Evolutionary conservation across 2,329 filamentous ascomycete genomes (phyloP).

Genomic region (Thermoascus crustaceus): DNA sequence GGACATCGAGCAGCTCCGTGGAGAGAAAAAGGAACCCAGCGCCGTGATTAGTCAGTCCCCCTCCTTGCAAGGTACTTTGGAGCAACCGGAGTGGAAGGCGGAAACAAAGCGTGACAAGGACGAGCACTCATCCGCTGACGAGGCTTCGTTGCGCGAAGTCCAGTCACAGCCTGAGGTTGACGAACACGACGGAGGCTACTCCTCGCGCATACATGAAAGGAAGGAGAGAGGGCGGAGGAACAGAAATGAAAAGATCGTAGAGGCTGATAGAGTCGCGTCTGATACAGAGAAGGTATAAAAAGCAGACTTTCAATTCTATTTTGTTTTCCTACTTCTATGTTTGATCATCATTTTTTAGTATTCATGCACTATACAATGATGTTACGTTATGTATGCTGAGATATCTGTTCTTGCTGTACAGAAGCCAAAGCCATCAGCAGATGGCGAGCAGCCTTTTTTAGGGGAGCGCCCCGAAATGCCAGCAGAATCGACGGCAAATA

Average conservation of each 20-base stretch:
- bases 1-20: constrained; percentile 18
- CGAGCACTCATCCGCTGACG: constrained; percentile 18
- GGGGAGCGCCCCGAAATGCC: constrained; percentile 54
- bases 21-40: no score
- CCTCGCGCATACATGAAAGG: constrained; percentile 25
- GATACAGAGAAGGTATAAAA: constrained; percentile 37
- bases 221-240: constrained; percentile 29
- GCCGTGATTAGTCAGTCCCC: no score
- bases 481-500: constrained; percentile 11
- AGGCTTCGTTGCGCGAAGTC: constrained; percentile 21
- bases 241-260: constrained; percentile 30
- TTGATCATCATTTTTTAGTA: constrained; percentile 9
- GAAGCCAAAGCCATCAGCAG: constrained; percentile 24
- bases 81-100: no score
- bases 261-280: constrained; percentile 22
- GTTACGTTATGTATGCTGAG: constrained; percentile 25
- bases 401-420: constrained; percentile 23
- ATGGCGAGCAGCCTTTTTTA: constrained; percentile 54
- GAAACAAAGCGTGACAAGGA: constrained; percentile 9
- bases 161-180: constrained; percentile 30
- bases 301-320: constrained; percentile 22
- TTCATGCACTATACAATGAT: constrained; percentile 11
- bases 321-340: constrained; percentile 10
- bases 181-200: constrained; percentile 31
- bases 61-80: no score